Percentiles rank a stretch among this genome's conserved stretches.
Conservation (phyloP, 305 asterid genomes). For the Fraxinus greggii region DNA sequence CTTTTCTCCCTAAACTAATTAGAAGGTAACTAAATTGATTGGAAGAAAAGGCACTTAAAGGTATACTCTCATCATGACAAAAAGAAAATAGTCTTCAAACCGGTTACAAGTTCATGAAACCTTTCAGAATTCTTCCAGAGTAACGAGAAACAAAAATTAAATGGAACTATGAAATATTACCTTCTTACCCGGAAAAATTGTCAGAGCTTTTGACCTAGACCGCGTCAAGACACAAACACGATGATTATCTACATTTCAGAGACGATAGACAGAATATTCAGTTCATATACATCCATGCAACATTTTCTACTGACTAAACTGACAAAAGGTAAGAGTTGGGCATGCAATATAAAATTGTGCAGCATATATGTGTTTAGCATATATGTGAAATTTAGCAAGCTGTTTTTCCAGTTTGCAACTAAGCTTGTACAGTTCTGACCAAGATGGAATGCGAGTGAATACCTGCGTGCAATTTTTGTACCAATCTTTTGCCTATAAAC, state of each 20-base stretch:
- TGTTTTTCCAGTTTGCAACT: not conserved
- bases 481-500: constrained; percentile 88
- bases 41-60: not conserved
- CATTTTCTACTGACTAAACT: not conserved
- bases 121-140: not conserved
- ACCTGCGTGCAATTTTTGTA: constrained; percentile 86
- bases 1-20: not conserved
- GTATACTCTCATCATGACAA: not conserved
- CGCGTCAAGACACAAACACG: constrained; percentile 77
- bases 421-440: not conserved
- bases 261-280: constrained; percentile 17
- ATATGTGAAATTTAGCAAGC: not conserved
- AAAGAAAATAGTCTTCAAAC: not conserved
- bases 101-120: constrained; percentile 8
- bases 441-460: constrained; percentile 13
- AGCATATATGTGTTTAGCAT: not conserved
- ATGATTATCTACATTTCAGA: constrained; percentile 63
- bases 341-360: not conserved
- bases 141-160: not conserved
- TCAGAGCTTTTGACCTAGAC: constrained; percentile 67
- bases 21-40: not conserved
- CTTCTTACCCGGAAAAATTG: constrained; percentile 96
- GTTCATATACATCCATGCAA: not conserved
- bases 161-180: constrained; percentile 51
- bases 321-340: not conserved